Evolutionary conservation across 441 rosid species (phyloP), one percentile per base, ranked within the genome.

Genomic region (Flueggea neowawraea): DNA sequence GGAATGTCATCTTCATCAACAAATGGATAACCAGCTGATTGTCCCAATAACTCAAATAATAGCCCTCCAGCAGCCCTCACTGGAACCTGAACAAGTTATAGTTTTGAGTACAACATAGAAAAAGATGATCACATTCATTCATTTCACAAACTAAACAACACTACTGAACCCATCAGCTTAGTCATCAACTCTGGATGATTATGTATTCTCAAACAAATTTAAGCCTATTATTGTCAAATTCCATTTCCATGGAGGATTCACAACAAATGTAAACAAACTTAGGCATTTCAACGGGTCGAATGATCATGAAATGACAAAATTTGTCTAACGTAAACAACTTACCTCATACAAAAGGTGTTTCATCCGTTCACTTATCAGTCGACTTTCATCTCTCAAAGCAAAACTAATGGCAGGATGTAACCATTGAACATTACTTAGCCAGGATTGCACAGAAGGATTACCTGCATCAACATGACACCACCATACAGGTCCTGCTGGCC

Each of bases 21-120:
- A 66, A 72, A 67, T 55, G 99, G 99, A 82, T 95, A 97, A n/a
- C 99, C 99, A 8, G 72, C 95, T 53, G 97, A 95, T 72, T 95
- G 99, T 54, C 99, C 99, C 79, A 91, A 75, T 10, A 95, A 92
- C 81, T 95, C 99, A 82, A 95, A 95, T 65, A 95, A 70, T 16
- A 95, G 82, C 44, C 99, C 99, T 72, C 99, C 99, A 59, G 96
- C 95, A 57, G 91, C 99, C 77, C 97, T 88, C 55, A 95, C 99
- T 0, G 99, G 99, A 56, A 95, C 97, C 96, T 90, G 59, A 32
- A 70, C 41, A 36, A 3, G 41, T 36, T 36, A 36, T 36, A 8
- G 41, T 36, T 36, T 5, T 36, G 16, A 48, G 58, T 32, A 41
- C 51, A 55, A 61, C 51, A 17, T 43, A 31, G 33, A 57, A 45